Evolutionary conservation across 78 protist genomes (phyloP), one percentile per base, ranked within the genome.

Genomic region (Goniomonas avonlea): DNA sequence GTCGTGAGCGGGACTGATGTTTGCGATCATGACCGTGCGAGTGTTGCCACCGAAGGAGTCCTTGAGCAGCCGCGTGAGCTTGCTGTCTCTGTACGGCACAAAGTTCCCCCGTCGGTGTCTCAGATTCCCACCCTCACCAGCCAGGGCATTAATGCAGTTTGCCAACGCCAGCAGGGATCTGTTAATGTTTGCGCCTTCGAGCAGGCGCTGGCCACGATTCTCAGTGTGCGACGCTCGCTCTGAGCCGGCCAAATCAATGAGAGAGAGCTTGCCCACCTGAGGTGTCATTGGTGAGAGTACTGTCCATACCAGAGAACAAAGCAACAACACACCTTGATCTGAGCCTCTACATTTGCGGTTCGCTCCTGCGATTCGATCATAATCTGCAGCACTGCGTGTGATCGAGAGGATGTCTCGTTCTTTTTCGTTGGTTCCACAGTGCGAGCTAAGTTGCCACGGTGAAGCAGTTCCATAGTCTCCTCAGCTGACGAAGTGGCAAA

Each of bases 51-150:
- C 91, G 31, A 89, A 81, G 17, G 88, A 85, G 77, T 89, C 93
- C 75, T 95, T 95, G 39, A 96, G 80, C 65, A 98, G 74, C 13
- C 99, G 75, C 1, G 99, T 98, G 55, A 98, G 89, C 88, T 96
- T 96, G 21, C 91, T 80, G 83, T 96, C 91, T 21, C 99, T 85
- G 86, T 86, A 98, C 5, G 71, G 71, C 71, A 63, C 71, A 21
- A 63, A 63, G 71, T 63, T 63, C 35, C 11, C 11, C 4, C 37
- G 31, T 63, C 71, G 71, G 29, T 63, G 27, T 63, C 71, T 15
- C 47, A 35, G 17, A 43, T 43, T 45, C 9, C 53, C 53, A 45
- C 25, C 53, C 25, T 45, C n/a, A 45, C 25, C 13, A 45, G 25
- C 53, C 35, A 89, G 83, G 0, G 88, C 84, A 40, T 65, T 78